A percentile compares a stretch with the other conserved stretches of the same genome.
Conservation (phyloP, 176 grass and related monocot genomes). For the Olyra latifolia region DNA sequence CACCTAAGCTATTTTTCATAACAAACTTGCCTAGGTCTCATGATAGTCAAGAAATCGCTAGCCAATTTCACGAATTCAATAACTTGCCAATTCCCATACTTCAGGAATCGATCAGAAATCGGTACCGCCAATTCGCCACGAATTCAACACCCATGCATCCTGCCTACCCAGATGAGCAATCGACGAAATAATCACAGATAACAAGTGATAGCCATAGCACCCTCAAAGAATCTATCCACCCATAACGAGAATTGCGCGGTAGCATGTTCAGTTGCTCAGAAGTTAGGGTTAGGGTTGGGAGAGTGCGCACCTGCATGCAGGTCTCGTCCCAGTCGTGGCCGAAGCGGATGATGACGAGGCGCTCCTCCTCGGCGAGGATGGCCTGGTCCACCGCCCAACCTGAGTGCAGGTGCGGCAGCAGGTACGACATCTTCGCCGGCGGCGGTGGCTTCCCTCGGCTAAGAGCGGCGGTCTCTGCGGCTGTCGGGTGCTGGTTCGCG, state of each 20-base stretch:
- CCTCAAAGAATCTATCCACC: not conserved
- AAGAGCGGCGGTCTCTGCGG: too few species aligned
- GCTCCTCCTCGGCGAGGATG: slow-evolving; percentile 98
- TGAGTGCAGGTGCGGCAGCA: slow-evolving; percentile 93
- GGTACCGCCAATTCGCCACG: not conserved
- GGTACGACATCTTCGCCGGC: slow-evolving; percentile 73
- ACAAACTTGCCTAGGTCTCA: not conserved
- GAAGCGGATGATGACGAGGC: slow-evolving; percentile 96
- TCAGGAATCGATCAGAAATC: not conserved
- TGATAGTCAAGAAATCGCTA: not conserved
- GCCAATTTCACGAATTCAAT: not conserved
- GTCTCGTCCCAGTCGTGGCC: slow-evolving; percentile 99
- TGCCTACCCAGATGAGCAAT: not conserved
- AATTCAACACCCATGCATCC: not conserved
- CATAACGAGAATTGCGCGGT: not conserved
- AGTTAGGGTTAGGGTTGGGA: not conserved
- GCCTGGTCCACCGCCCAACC: slow-evolving; percentile 99
- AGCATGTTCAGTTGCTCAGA: not conserved
- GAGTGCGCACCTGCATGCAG: slow-evolving; percentile 67
- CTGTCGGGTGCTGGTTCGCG: too few species aligned
- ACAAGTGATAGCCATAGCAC: not conserved
- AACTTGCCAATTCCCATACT: not conserved
- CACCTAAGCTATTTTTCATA: not conserved
- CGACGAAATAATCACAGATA: not conserved
- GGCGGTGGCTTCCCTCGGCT: too few species aligned